Percentiles rank a stretch among this genome's conserved stretches.
Conservation (phyloP, 768 basidiomycete genomes). For the Suillus cothurnatus region DNA sequence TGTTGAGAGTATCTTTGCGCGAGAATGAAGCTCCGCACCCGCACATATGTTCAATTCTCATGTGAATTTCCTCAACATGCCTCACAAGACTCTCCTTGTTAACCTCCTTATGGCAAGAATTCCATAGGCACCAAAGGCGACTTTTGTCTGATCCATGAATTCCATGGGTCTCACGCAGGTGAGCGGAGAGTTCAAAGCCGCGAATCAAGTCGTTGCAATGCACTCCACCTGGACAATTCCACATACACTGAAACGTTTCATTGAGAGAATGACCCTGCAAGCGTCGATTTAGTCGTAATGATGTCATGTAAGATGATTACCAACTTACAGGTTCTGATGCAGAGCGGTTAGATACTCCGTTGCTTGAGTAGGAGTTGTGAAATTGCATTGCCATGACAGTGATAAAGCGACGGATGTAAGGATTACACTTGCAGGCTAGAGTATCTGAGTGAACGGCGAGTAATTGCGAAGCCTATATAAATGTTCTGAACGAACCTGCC, state of each 20-base stretch:
- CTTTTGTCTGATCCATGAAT: background rate
- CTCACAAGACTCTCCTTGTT: constrained; percentile 6
- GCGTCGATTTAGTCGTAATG: background rate
- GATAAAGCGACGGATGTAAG: background rate
- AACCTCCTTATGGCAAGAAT: background rate
- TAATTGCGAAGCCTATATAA: background rate
- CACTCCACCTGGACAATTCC: background rate
- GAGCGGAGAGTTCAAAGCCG: background rate
- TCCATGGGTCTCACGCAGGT: background rate
- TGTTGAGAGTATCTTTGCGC: constrained; percentile 23
- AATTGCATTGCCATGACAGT: background rate
- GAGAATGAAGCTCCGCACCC: constrained; percentile 18
- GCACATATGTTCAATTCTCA: constrained; percentile 23
- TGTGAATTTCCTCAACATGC: constrained; percentile 29
- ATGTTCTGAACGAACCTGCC: background rate
- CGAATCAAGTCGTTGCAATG: background rate
- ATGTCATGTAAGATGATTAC: too few species aligned
- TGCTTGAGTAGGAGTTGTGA: background rate
- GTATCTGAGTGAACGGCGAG: background rate
- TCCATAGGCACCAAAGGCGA: background rate
- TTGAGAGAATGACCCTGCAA: background rate
- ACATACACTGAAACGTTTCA: background rate
- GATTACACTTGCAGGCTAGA: background rate
- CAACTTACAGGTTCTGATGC: background rate
- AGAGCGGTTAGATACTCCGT: background rate